Conservation (phyloP, 371 early-diverging fungal genomes). For the Phascolomyces articulosus region DNA sequence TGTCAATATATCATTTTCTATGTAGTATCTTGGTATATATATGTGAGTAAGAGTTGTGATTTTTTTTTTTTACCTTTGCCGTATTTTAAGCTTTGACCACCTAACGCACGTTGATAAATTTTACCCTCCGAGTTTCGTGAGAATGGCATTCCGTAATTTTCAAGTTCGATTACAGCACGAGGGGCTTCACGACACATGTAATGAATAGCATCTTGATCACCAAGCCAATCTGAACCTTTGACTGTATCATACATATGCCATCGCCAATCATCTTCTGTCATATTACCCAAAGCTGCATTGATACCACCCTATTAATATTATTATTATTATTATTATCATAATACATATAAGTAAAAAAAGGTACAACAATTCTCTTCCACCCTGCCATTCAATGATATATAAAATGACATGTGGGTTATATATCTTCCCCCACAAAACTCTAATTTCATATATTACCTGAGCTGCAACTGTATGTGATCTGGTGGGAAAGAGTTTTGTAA, state of each 20-base stretch:
- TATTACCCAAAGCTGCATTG: conserved; percentile 98
- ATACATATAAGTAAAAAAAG: too few species aligned
- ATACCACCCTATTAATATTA: conserved; percentile 86
- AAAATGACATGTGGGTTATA: too few species aligned
- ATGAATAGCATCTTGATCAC: conserved; percentile 99
- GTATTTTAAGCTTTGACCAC: conserved; percentile 93
- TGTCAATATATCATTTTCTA: background rate
- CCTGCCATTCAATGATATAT: too few species aligned
- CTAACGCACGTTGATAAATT: conserved; percentile 98
- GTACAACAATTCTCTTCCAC: too few species aligned
- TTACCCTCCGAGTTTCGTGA: conserved; percentile 96
- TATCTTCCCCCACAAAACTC: too few species aligned
- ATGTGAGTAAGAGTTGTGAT: background rate
- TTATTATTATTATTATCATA: too few species aligned
- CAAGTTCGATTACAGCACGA: conserved; percentile 93
- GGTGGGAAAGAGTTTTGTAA: conserved; percentile 98
- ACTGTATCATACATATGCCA: conserved; percentile 99
- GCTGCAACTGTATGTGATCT: conserved; percentile 99
- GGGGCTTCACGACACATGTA: conserved; percentile 99
- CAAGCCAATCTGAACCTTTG: conserved; percentile 98
- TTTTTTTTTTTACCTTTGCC: conserved; percentile 68
- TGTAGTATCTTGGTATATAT: background rate
- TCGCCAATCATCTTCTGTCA: conserved; percentile 99
- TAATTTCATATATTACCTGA: conserved; percentile 60
- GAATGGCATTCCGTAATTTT: conserved; percentile 98